phyloP scores from a whole-genome alignment of 208 protist species.

The Leishmania arabica region DNA sequence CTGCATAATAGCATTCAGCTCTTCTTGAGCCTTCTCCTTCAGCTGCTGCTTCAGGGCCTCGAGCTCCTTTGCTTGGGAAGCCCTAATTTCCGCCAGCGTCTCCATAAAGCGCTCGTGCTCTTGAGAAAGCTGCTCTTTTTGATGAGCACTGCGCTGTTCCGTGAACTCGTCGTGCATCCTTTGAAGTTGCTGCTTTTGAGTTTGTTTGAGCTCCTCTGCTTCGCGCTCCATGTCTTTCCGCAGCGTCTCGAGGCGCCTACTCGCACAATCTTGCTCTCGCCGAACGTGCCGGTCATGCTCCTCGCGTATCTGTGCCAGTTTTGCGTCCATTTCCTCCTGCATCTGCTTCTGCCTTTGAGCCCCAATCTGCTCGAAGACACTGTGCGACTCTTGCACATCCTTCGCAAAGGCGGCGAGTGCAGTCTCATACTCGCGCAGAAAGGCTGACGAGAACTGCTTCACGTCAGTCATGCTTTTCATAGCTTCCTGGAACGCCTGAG shows the following conservation, averaged over 20 bases:
- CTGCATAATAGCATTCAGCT: constrained; percentile 52
- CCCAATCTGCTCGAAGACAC: constrained; percentile 23
- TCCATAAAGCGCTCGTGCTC: constrained; percentile 30
- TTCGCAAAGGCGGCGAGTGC: constrained; percentile 27
- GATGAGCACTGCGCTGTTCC: constrained; percentile 14
- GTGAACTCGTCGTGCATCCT: constrained; percentile 20
- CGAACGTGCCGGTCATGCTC: constrained; percentile 21
- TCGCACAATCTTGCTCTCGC: constrained; percentile 24
- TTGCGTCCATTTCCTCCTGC: constrained; percentile 23
- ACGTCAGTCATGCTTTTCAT: constrained; percentile 16
- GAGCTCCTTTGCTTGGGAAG: constrained; percentile 38
- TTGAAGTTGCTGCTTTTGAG: constrained; percentile 26
- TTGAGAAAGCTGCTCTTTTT: constrained; percentile 27
- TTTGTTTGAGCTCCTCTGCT: constrained; percentile 16
- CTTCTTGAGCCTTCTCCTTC: constrained; percentile 49
- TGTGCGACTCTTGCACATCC: constrained; percentile 29
- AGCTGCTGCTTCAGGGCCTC: constrained; percentile 48
- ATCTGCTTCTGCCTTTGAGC: constrained; percentile 29
- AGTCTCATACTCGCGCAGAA: constrained; percentile 34
- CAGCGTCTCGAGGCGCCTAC: constrained; percentile 18
- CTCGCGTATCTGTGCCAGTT: constrained; percentile 23
- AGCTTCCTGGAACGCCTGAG: constrained; percentile 34
- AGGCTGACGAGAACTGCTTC: constrained; percentile 22
- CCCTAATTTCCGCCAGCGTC: constrained; percentile 30
- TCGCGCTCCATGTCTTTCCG: constrained; percentile 17